These are phyloP conservation scores for Teratosphaeria zuluensis DNA, from an alignment of 2,329 filamentous ascomycete genomes.

Conservation along the genomic window DNA sequence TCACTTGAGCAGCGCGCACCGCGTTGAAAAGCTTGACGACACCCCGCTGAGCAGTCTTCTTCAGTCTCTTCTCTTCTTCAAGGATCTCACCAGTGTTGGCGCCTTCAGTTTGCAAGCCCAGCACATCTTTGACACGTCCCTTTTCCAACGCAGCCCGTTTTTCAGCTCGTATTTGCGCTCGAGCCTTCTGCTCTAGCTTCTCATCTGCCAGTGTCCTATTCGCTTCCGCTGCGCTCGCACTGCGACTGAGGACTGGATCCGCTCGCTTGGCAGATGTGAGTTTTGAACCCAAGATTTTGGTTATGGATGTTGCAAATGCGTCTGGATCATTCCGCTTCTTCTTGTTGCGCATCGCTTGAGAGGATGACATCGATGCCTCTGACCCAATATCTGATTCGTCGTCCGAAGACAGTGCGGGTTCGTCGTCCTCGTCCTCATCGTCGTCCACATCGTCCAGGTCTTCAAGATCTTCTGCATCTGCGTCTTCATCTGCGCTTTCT, in stretches of 20 bases:
- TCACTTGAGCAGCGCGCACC: conserved; percentile 82
- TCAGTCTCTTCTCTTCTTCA: conserved; percentile 67
- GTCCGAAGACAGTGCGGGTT: conserved; percentile 22
- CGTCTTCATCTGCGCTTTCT: conserved; percentile 27
- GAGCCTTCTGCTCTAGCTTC: conserved; percentile 72
- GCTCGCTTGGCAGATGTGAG: conserved; percentile 69
- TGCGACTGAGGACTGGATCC: conserved; percentile 86
- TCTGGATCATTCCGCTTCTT: conserved; percentile 85
- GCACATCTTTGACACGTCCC: conserved; percentile 77
- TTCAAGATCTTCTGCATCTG: conserved; percentile 23
- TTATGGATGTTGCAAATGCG: conserved; percentile 86
- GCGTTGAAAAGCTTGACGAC: conserved; percentile 96
- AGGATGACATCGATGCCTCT: background rate
- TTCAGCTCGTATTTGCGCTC: conserved; percentile 67
- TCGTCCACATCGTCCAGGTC: conserved; percentile 31
- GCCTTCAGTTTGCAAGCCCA: conserved; percentile 50
- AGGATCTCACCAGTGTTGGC: conserved; percentile 43
- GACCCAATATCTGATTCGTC: conserved; percentile 1
- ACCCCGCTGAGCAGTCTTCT: conserved; percentile 84
- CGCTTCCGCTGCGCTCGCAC: conserved; percentile 61
- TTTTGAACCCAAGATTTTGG: conserved; percentile 86
- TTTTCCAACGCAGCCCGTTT: conserved; percentile 72
- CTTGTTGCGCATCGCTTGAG: conserved; percentile 28
- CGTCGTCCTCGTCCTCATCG: conserved; percentile 35
- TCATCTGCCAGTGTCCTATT: conserved; percentile 64